A percentile compares a stretch with the other conserved stretches of the same genome.
Conservation (phyloP, 192 early-diverging fungal genomes). For the Umbelopsis ramanniana region DNA sequence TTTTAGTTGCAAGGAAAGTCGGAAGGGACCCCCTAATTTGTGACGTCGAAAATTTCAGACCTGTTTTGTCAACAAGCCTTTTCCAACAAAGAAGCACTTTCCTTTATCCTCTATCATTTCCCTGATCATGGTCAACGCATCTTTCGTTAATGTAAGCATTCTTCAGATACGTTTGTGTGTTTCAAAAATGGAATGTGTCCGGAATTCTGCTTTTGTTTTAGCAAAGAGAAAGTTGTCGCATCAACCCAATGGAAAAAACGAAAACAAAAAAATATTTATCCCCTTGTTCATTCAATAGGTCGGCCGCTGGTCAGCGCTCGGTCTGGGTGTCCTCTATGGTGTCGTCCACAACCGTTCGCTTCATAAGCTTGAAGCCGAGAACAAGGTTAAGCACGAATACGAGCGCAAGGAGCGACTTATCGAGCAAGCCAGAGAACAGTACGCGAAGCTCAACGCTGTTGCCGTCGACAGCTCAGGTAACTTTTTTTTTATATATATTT, state of each 20-base stretch:
- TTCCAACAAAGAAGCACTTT: conserved; percentile 18
- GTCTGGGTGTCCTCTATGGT: conserved; percentile 58
- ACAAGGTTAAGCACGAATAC: conserved; percentile 50
- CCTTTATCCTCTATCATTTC: conserved; percentile 22
- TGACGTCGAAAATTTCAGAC: conserved; percentile 21
- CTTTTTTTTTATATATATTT: background rate
- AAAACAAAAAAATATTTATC: conserved; percentile 16
- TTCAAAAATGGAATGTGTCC: background rate
- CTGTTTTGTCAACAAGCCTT: conserved; percentile 19
- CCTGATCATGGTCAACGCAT: conserved; percentile 24
- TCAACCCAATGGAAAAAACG: background rate
- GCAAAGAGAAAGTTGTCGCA: background rate
- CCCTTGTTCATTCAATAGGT: conserved; percentile 42
- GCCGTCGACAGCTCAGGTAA: conserved; percentile 26
- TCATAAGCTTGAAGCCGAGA: conserved; percentile 48
- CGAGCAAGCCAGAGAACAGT: conserved; percentile 77
- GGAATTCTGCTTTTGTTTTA: background rate
- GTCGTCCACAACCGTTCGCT: conserved; percentile 58
- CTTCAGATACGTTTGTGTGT: background rate
- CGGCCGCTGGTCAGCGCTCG: conserved; percentile 63
- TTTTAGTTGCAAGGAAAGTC: background rate
- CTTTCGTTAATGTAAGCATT: conserved; percentile 22
- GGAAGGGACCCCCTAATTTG: background rate
- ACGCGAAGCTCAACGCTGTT: conserved; percentile 69
- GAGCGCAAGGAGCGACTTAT: conserved; percentile 65